Evolutionary conservation across 164 flowering plant species (phyloP), one percentile per base, ranked within the genome.

Genomic region (Akebia trifoliata): DNA sequence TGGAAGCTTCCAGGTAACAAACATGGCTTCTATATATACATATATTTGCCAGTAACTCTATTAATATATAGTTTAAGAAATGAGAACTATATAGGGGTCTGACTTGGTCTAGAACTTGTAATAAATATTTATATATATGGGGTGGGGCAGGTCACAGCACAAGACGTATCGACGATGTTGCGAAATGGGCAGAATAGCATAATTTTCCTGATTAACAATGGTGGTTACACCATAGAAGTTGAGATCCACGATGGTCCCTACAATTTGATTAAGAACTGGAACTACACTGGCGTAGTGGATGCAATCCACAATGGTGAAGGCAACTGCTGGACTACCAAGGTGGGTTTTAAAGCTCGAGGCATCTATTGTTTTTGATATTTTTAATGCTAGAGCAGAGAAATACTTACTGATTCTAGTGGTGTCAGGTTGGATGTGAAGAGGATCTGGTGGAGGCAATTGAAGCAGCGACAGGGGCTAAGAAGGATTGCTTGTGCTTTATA

Each of bases 241-340:
- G 81, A 79, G 73, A 81, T 84, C 54, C 90, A 86, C 58, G 95
- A 90, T 55, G 97, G 95, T 1, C 97, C 97, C 0, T 90, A 85
- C 73, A 90, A 90, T 57, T 79, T 82, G 66, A 84, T 86, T 31
- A 86, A 86, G 77, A 86, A 84, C 74, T 86, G 94, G 94, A 74
- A 86, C 78, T 86, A 86, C 76, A 78, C 86, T 29, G 87, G 60
- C 11, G 42, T 86, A 9, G 80, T 84, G 3, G 82, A 83, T 18
- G 93, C 93, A 15, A 81, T 86, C 55, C 75, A 77, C 67, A 83
- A 86, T 35, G 87, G 85, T 4, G 80, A 83, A 59, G 93, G 85
- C 61, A 81, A 80, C 46, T 86, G 93, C 73, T 86, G 85, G 85
- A 79, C 86, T 0, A 39, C 78, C 35, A 86, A 86, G 85, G 89